Evolutionary conservation across 2,329 filamentous ascomycete species (phyloP).

Genomic region (Neonectria sp.): DNA sequence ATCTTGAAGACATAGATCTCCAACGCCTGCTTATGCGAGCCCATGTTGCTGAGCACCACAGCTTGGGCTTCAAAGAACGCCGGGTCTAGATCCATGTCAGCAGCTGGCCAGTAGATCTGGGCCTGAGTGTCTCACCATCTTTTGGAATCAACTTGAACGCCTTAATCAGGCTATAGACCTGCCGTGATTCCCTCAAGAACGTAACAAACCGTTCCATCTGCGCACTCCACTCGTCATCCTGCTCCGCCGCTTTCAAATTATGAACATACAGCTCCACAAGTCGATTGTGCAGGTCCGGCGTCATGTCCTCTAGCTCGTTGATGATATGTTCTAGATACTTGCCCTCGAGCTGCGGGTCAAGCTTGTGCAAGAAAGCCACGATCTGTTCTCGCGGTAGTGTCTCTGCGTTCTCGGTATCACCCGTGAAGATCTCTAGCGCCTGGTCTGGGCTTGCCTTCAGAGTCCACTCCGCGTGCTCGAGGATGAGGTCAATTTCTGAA

Average conservation of each 20-base stretch:
- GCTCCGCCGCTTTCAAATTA: slow-evolving; percentile 63
- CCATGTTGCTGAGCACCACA: slow-evolving; percentile 94
- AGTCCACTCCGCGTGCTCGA: slow-evolving; percentile 94
- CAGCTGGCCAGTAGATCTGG: neutral
- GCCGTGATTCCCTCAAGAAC: slow-evolving; percentile 82
- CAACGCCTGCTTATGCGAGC: slow-evolving; percentile 94
- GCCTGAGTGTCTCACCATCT: slow-evolving; percentile 72
- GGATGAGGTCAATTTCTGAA: slow-evolving; percentile 89
- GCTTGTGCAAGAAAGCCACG: slow-evolving; percentile 78
- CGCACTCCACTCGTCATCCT: slow-evolving; percentile 66
- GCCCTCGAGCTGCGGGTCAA: slow-evolving; percentile 81
- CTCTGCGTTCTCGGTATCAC: slow-evolving; percentile 96
- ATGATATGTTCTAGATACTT: slow-evolving; percentile 94
- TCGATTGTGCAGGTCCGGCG: slow-evolving; percentile 88
- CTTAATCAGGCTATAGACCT: slow-evolving; percentile 82
- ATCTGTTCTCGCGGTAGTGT: slow-evolving; percentile 85
- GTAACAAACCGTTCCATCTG: slow-evolving; percentile 78
- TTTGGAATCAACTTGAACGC: slow-evolving; percentile 84
- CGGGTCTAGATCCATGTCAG: slow-evolving; percentile 71
- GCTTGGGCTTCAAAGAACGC: slow-evolving; percentile 92
- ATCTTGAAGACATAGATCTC: slow-evolving; percentile 98
- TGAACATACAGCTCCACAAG: slow-evolving; percentile 80
- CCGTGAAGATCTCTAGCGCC: slow-evolving; percentile 94
- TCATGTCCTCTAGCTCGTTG: slow-evolving; percentile 85
- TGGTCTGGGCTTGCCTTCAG: slow-evolving; percentile 78